These are phyloP conservation scores for Albatrellus ellisii DNA, from an alignment of 768 basidiomycete species.

Conservation along the genomic window DNA sequence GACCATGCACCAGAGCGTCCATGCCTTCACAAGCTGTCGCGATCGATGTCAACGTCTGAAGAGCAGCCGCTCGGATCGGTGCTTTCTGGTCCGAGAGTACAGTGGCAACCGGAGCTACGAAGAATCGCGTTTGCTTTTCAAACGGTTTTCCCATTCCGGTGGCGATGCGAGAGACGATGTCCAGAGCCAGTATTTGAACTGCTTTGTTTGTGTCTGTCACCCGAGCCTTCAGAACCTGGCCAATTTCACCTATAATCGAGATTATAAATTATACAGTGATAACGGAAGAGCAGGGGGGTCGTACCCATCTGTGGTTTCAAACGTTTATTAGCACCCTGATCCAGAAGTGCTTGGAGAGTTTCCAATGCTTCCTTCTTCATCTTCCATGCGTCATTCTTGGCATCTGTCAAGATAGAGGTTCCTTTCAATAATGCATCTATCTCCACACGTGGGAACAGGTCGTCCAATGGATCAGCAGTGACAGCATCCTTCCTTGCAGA, in stretches of 20 bases:
- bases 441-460: slow-evolving; percentile 91
- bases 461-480: slow-evolving; percentile 68
- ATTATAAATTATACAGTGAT: slow-evolving; percentile 5
- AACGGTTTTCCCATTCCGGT: slow-evolving; percentile 93
- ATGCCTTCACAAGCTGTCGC: slow-evolving; percentile 74
- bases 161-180: slow-evolving; percentile 82
- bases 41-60: slow-evolving; percentile 72
- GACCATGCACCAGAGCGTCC: slow-evolving; percentile 67
- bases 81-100: slow-evolving; percentile 92
- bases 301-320: slow-evolving; percentile 83
- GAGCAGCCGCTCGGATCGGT: slow-evolving; percentile 63
- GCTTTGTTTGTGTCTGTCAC: slow-evolving; percentile 89
- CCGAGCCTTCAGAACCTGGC: slow-evolving; percentile 75
- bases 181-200: slow-evolving; percentile 82
- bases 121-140: slow-evolving; percentile 75
- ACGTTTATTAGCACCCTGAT: slow-evolving; percentile 86
- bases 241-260: slow-evolving; percentile 64
- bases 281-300: slow-evolving; percentile 12
- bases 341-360: slow-evolving; percentile 65
- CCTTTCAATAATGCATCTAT: slow-evolving; percentile 76
- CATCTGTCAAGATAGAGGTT: slow-evolving; percentile 68
- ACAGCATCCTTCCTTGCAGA: slow-evolving; percentile 26
- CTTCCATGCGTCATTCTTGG: slow-evolving; percentile 95
- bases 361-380: slow-evolving; percentile 93
- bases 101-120: slow-evolving; percentile 62